A percentile compares a stretch with the other conserved stretches of the same genome.
These are phyloP conservation scores for Prunus campanulata DNA, from an alignment of 306 rosid species.

Conservation along the genomic window DNA sequence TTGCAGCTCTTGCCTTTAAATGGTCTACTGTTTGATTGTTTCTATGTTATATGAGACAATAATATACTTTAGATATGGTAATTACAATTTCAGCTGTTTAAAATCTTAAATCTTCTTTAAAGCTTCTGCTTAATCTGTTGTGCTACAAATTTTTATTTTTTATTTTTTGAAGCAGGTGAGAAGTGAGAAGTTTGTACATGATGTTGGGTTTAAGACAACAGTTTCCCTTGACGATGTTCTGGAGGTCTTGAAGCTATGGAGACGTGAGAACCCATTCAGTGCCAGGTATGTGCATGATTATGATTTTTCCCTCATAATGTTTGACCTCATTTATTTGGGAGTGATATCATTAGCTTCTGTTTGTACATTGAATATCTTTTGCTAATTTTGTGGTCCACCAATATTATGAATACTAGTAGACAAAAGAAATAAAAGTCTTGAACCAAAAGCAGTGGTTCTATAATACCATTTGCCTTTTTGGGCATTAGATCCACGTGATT, in stretches of 20 bases:
- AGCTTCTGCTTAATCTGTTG: not conserved
- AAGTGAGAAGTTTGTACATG: constrained; percentile 55
- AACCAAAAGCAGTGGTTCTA: not conserved
- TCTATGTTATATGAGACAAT: not conserved
- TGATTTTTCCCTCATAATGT: not conserved
- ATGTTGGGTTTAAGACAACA: constrained; percentile 76
- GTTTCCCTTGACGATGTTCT: constrained; percentile 65
- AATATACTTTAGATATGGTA: not conserved
- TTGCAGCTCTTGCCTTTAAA: not conserved
- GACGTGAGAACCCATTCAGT: constrained; percentile 46
- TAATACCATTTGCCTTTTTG: not conserved
- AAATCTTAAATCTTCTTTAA: not conserved
- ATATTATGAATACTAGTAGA: not conserved
- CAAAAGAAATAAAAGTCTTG: not conserved
- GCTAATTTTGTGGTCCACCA: not conserved
- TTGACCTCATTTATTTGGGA: not conserved
- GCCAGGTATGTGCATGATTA: constrained; percentile 68
- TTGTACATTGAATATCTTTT: not conserved
- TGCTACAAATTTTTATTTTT: not conserved
- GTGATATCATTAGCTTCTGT: not conserved
- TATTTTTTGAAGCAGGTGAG: constrained; percentile 52
- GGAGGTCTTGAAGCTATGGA: constrained; percentile 64
- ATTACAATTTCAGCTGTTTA: not conserved
- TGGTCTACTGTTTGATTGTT: not conserved
- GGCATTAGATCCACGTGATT: not conserved